phyloP scores from a whole-genome alignment of 345 rosid species.

The Lumnitzera littorea region DNA sequence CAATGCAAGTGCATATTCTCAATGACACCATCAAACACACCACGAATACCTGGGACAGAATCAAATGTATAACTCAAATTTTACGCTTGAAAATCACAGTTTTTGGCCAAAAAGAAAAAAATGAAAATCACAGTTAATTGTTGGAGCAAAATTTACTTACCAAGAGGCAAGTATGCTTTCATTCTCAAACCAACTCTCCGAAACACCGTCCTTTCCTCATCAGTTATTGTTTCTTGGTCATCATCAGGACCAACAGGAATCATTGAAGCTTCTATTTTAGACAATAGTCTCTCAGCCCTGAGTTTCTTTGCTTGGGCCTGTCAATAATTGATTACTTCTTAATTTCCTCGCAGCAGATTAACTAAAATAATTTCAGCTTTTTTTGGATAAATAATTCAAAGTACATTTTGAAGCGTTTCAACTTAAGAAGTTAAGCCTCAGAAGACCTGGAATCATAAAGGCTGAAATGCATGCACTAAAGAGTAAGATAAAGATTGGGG shows the following conservation, averaged over 20 bases:
- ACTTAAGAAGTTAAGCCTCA: too few relatives aligned
- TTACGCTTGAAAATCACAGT: conserved; percentile 2
- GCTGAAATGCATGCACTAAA: too few relatives aligned
- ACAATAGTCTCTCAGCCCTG: conserved; percentile 77
- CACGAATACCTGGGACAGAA: conserved; percentile 73
- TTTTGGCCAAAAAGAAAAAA: neutral
- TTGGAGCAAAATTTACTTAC: conserved; percentile 33
- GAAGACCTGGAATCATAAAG: too few relatives aligned
- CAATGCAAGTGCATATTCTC: conserved; percentile 99
- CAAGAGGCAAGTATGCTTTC: conserved; percentile 90
- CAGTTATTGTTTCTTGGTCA: conserved; percentile 93
- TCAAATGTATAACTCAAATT: conserved; percentile 12
- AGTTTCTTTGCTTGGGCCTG: conserved; percentile 87
- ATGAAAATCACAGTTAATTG: conserved; percentile 1
- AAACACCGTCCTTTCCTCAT: conserved; percentile 87
- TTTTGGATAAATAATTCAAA: too few relatives aligned
- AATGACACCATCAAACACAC: conserved; percentile 95
- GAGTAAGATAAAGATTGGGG: too few relatives aligned
- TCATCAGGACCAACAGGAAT: conserved; percentile 91
- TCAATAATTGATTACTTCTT: conserved; percentile 4
- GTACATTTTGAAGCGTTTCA: too few relatives aligned
- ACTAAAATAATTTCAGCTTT: too few relatives aligned
- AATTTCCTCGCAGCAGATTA: too few relatives aligned
- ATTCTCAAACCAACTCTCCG: conserved; percentile 90
- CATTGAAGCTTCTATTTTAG: conserved; percentile 94